phyloP scores from a whole-genome alignment of 805 yeast genomes.

The Isabelozyma pseudorhagii region DNA sequence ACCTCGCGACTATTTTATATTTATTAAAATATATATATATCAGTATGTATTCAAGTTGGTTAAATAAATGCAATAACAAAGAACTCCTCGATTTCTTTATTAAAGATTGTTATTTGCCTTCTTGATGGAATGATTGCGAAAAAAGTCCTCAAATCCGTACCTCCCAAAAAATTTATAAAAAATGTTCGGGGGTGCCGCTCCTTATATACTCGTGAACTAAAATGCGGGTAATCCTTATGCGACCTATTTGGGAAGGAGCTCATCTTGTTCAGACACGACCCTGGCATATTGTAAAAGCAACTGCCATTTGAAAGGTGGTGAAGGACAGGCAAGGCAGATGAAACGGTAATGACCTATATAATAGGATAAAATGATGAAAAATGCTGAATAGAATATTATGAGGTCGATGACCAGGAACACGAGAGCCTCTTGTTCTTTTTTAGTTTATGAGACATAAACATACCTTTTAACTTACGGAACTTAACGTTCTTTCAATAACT shows the following conservation, averaged over 20 bases:
- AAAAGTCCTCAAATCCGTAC: background rate
- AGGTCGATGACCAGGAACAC: background rate
- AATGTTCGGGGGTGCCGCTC: conserved; percentile 12
- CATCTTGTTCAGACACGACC: background rate
- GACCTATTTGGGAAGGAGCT: background rate
- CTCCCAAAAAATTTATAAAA: background rate
- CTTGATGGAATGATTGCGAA: conserved; percentile 2
- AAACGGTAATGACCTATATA: too few species aligned
- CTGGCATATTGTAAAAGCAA: too few species aligned
- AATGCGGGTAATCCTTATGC: conserved; percentile 7
- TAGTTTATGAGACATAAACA: background rate
- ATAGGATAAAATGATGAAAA: too few species aligned
- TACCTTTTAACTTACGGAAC: background rate
- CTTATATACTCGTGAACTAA: conserved; percentile 18
- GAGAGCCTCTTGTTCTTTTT: background rate
- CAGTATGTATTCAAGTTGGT: background rate
- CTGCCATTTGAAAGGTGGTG: too few species aligned
- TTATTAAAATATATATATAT: too few species aligned
- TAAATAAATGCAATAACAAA: background rate
- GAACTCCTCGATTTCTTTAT: background rate
- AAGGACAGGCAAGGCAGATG: too few species aligned
- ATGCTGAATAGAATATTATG: too few species aligned
- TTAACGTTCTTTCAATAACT: conserved; percentile 84
- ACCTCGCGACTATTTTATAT: background rate
- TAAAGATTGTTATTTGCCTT: background rate